Evolutionary conservation across 2,329 filamentous ascomycete genomes (phyloP).

Genomic region (Sporothrix phasma): DNA sequence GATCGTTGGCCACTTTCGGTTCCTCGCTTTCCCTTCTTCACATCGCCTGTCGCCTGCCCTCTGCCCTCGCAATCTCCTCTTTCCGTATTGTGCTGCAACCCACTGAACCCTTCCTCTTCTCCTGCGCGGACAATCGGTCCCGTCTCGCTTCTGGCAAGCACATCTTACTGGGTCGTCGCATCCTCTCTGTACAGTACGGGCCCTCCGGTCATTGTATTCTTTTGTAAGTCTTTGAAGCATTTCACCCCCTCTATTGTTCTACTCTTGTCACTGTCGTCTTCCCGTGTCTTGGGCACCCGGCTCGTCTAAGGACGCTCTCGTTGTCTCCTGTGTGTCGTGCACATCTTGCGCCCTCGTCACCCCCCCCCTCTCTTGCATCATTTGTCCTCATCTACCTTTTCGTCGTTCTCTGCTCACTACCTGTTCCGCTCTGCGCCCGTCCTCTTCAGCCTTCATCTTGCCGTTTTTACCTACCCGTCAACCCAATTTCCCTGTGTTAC

Average conservation of each 20-base stretch:
- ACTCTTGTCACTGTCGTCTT: background rate
- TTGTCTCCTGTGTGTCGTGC: background rate
- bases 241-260: conserved; percentile 4
- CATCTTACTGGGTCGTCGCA: background rate
- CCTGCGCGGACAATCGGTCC: conserved; percentile 9
- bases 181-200: background rate
- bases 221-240: conserved; percentile 4
- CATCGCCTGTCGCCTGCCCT: background rate
- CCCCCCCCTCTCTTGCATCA: background rate
- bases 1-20: background rate
- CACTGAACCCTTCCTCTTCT: background rate
- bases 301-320: background rate
- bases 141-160: conserved; percentile 6
- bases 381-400: background rate
- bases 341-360: background rate
- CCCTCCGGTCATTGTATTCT: background rate
- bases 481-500: conserved; percentile 10
- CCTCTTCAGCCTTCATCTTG: background rate
- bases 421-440: background rate
- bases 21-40: background rate
- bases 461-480: background rate
- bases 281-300: background rate
- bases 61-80: too few species aligned
- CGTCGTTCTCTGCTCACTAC: background rate
- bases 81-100: background rate